Evolutionary conservation across 2,329 filamentous ascomycete genomes (phyloP).

Genomic region (Thelonectria discophora): DNA sequence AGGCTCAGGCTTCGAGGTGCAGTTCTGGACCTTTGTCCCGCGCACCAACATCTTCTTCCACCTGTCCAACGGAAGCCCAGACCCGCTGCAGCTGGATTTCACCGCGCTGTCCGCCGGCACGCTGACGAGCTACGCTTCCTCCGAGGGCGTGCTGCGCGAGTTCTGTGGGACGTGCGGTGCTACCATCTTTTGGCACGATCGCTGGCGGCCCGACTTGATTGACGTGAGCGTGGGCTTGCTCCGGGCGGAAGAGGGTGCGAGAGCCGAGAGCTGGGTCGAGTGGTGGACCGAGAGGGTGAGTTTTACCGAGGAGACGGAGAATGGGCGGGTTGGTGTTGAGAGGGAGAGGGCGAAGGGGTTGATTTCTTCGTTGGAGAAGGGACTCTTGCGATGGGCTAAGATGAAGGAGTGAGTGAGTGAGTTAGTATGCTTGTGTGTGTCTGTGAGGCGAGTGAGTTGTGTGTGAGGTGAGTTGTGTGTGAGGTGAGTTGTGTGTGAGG

Average conservation of each 20-base stretch:
- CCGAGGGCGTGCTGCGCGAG: conserved; percentile 61
- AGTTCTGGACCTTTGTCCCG: conserved; percentile 73
- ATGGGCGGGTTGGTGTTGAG: conserved; percentile 5
- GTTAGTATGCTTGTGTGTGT: not conserved
- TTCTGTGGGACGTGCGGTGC: conserved; percentile 72
- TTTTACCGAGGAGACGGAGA: conserved; percentile 61
- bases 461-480: not conserved
- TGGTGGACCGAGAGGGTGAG: conserved; percentile 69
- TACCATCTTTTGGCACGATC: conserved; percentile 69
- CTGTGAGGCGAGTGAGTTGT: not conserved
- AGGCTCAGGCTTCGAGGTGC: conserved; percentile 68
- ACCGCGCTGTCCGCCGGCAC: conserved; percentile 50
- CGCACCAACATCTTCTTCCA: conserved; percentile 63
- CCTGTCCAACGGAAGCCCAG: conserved; percentile 27
- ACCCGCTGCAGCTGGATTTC: conserved; percentile 47
- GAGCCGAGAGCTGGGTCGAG: conserved; percentile 67
- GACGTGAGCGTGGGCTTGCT: conserved; percentile 72
- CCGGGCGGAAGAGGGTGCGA: conserved; percentile 58
- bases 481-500: not conserved
- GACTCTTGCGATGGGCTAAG: not conserved
- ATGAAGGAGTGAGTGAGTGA: too few species aligned
- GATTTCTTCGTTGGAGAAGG: conserved; percentile 11
- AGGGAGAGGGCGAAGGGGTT: conserved; percentile 7
- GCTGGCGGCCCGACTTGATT: conserved; percentile 62
- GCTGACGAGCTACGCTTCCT: conserved; percentile 63